Conservation (phyloP, 148 eudicot species). For the Amaranthus palmeri region DNA sequence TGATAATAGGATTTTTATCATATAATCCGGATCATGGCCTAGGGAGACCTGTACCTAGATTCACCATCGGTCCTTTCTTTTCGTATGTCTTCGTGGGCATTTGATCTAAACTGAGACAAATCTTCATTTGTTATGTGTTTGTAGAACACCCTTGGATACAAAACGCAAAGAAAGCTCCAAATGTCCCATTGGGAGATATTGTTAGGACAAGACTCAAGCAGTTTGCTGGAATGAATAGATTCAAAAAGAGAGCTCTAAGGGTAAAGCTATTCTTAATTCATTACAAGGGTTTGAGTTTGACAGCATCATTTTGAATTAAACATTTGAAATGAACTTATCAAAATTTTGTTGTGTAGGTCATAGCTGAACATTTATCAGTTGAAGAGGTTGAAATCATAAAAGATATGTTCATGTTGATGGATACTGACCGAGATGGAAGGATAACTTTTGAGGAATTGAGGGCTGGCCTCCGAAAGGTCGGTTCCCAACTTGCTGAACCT, state of each 20-base stretch:
- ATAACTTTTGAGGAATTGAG: slow-evolving; percentile 67
- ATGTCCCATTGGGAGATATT: slow-evolving; percentile 85
- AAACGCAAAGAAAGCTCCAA: slow-evolving; percentile 81
- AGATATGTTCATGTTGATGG: slow-evolving; percentile 88
- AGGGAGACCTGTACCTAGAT: too few relatives aligned
- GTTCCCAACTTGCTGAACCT: slow-evolving; percentile 80
- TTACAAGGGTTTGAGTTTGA: background rate
- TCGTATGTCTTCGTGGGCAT: background rate
- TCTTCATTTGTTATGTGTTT: slow-evolving; percentile 9
- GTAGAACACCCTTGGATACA: slow-evolving; percentile 92
- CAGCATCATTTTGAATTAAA: background rate
- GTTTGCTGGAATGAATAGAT: slow-evolving; percentile 80
- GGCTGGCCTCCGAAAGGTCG: slow-evolving; percentile 73
- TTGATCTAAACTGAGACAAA: background rate
- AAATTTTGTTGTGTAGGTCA: slow-evolving; percentile 42
- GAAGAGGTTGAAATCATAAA: slow-evolving; percentile 81
- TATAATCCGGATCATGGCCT: too few relatives aligned
- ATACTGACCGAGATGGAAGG: slow-evolving; percentile 75
- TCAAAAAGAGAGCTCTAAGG: slow-evolving; percentile 79
- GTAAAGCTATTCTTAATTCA: slow-evolving; percentile 23
- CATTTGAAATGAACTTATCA: background rate
- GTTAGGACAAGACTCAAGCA: slow-evolving; percentile 87
- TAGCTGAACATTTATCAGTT: slow-evolving; percentile 75
- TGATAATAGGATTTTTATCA: too few relatives aligned
- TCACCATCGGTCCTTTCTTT: background rate